Evolutionary conservation across 176 grass and related monocot genomes (phyloP).

Genomic region (Triticum urartu): DNA sequence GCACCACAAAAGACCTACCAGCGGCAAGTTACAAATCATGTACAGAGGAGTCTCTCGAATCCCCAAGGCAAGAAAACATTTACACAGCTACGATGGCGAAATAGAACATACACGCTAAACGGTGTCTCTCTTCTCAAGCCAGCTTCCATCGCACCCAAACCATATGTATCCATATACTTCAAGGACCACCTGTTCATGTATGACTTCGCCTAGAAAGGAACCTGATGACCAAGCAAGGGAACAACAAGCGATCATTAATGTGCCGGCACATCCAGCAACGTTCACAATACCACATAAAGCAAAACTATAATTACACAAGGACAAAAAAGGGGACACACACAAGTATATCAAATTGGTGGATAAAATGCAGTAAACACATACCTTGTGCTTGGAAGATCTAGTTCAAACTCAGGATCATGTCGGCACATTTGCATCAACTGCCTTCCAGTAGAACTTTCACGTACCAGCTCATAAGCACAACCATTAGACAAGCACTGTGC

Average conservation of each 20-base stretch:
- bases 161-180: conserved; percentile 10
- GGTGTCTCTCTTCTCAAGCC: background rate
- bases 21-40: conserved; percentile 11
- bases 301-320: background rate
- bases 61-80: conserved; percentile 26
- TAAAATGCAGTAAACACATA: conserved; percentile 10
- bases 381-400: conserved; percentile 46
- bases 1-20: conserved; percentile 17
- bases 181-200: background rate
- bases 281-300: too few relatives aligned
- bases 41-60: conserved; percentile 9
- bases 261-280: background rate
- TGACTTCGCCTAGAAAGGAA: background rate
- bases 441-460: conserved; percentile 21
- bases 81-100: background rate
- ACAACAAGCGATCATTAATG: background rate
- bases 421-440: conserved; percentile 31
- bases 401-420: conserved; percentile 17
- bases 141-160: background rate
- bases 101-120: background rate
- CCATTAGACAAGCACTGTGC: conserved; percentile 7
- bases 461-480: conserved; percentile 29
- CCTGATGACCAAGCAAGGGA: conserved; percentile 1
- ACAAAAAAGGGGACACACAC: background rate
- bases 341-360: background rate